These are phyloP conservation scores for Coniophora puteana DNA, from an alignment of 1,284 basidiomycete genomes.

Conservation along the genomic window DNA sequence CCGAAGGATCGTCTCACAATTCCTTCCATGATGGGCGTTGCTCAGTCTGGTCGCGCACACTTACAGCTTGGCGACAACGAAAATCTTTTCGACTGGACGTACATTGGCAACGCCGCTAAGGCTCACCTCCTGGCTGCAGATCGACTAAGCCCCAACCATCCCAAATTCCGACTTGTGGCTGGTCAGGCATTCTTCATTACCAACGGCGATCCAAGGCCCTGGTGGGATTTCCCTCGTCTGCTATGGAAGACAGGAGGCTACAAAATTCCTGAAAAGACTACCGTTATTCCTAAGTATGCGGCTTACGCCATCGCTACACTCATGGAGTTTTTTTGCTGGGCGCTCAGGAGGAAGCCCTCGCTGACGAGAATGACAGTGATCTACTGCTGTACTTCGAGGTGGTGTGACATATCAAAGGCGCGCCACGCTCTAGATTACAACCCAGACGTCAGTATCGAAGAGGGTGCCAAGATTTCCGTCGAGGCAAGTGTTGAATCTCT, in stretches of 20 bases:
- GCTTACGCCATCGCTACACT: background rate
- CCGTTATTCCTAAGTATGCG: background rate
- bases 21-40: slow-evolving; percentile 46
- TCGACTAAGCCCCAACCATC: slow-evolving; percentile 30
- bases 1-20: slow-evolving; percentile 60
- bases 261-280: background rate
- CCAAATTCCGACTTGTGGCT: slow-evolving; percentile 31
- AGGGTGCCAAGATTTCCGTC: background rate
- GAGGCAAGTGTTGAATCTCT: background rate
- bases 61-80: slow-evolving; percentile 63
- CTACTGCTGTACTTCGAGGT: background rate
- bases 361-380: background rate
- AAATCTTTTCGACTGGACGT: slow-evolving; percentile 69
- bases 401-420: background rate
- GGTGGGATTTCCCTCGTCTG: slow-evolving; percentile 38
- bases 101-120: slow-evolving; percentile 66
- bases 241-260: background rate
- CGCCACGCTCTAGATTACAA: background rate
- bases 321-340: background rate
- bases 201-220: slow-evolving; percentile 60
- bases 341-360: background rate
- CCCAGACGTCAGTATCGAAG: background rate
- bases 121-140: slow-evolving; percentile 66
- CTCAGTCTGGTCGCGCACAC: slow-evolving; percentile 50
- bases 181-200: slow-evolving; percentile 68